A percentile compares a stretch with the other conserved stretches of the same genome.
Conservation (phyloP, 768 basidiomycete species). For the Tubosaeta sp. region DNA sequence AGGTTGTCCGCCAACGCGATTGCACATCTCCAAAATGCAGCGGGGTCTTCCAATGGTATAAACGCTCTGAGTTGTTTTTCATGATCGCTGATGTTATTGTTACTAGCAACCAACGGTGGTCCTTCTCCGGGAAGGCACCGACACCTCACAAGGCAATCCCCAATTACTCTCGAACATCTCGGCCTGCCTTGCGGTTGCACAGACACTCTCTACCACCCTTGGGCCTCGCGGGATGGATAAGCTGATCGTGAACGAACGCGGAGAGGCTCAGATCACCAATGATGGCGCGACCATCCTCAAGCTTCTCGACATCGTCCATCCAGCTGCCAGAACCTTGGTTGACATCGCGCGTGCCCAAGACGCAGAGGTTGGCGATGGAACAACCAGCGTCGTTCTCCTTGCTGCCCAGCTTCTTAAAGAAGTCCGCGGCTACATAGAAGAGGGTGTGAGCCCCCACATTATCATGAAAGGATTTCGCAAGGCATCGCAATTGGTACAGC, state of each 20-base stretch:
- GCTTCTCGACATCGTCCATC: conserved; percentile 95
- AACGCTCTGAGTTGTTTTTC: background rate
- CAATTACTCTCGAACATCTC: conserved; percentile 95
- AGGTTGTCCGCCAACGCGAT: background rate
- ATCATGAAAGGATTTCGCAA: conserved; percentile 96
- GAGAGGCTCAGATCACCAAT: conserved; percentile 98
- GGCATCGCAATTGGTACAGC: conserved; percentile 76
- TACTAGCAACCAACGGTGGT: conserved; percentile 94
- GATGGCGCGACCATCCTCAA: conserved; percentile 99
- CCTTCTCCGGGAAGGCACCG: conserved; percentile 93
- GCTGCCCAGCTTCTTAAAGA: conserved; percentile 95
- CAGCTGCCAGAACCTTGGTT: conserved; percentile 95
- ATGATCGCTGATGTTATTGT: conserved; percentile 15
- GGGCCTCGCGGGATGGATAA: conserved; percentile 99
- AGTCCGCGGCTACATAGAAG: conserved; percentile 86
- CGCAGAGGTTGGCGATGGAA: conserved; percentile 97
- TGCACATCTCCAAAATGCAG: conserved; percentile 60
- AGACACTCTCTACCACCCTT: conserved; percentile 91
- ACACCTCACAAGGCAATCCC: conserved; percentile 89
- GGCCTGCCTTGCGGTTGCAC: conserved; percentile 89
- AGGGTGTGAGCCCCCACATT: conserved; percentile 94
- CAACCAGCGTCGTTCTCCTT: conserved; percentile 91
- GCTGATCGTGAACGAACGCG: conserved; percentile 88
- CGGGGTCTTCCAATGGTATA: conserved; percentile 75
- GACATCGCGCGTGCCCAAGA: conserved; percentile 98